phyloP scores from a whole-genome alignment of 768 basidiomycete genomes.

The Mycena sanguinolenta region DNA sequence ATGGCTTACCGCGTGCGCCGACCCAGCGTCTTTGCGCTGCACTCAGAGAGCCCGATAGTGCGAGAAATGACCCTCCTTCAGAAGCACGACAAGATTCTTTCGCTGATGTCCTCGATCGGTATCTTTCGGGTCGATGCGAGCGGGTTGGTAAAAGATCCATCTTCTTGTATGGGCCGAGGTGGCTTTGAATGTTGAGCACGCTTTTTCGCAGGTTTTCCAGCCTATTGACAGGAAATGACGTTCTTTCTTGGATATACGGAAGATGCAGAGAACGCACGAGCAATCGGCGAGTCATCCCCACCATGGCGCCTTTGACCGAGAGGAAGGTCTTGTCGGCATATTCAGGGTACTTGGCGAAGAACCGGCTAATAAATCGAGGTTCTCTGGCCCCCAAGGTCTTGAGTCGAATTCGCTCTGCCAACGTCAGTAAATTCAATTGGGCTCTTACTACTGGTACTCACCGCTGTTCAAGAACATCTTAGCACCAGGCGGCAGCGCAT shows the following conservation, averaged over 20 bases:
- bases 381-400: constrained; percentile 9
- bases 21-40: constrained; percentile 32
- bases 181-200: constrained; percentile 57
- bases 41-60: constrained; percentile 10
- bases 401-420: constrained; percentile 1
- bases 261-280: constrained; percentile 19
- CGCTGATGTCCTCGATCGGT: constrained; percentile 58
- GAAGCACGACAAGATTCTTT: not conserved
- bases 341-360: constrained; percentile 59
- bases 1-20: constrained; percentile 43
- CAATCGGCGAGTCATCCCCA: constrained; percentile 9
- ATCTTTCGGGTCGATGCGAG: constrained; percentile 59
- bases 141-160: constrained; percentile 73
- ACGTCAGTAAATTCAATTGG: not conserved
- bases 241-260: not conserved
- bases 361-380: constrained; percentile 62
- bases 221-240: not conserved
- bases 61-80: constrained; percentile 7
- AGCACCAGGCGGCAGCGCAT: constrained; percentile 55
- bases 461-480: constrained; percentile 63
- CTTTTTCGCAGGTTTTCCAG: constrained; percentile 44
- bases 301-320: not conserved
- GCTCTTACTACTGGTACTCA: constrained; percentile 13
- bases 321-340: constrained; percentile 40
- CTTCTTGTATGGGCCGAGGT: constrained; percentile 64